phyloP scores from a whole-genome alignment of 257 asterid species.

The Solanum pimpinellifolium region DNA sequence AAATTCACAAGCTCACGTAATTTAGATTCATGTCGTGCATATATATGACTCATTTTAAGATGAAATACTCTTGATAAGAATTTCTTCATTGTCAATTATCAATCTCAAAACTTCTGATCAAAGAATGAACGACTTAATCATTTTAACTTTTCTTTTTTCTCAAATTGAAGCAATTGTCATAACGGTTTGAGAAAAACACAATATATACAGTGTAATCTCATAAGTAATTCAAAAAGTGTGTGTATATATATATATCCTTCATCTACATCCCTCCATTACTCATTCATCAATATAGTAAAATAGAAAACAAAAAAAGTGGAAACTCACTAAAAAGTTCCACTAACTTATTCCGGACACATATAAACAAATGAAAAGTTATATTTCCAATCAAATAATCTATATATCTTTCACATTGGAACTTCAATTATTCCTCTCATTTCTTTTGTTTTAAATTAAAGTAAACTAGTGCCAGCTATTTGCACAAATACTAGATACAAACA shows the following conservation, averaged over 20 bases:
- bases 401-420: conserved; percentile 32
- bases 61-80: neutral
- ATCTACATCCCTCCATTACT: conserved; percentile 7
- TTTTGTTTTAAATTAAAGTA: conserved; percentile 15
- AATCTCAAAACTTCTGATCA: neutral
- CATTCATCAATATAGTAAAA: neutral
- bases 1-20: neutral
- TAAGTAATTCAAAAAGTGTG: neutral
- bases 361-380: conserved; percentile 56
- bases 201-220: neutral
- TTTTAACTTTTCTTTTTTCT: conserved; percentile 3
- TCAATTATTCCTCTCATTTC: conserved; percentile 41
- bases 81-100: neutral
- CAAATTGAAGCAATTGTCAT: conserved; percentile 30
- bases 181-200: conserved; percentile 15
- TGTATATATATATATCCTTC: neutral
- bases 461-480: conserved; percentile 38
- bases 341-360: conserved; percentile 53
- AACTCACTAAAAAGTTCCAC: conserved; percentile 45
- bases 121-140: neutral
- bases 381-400: conserved; percentile 40
- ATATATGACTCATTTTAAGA: neutral
- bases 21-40: neutral
- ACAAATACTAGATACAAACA: conserved; percentile 3
- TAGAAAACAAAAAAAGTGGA: neutral